Evolutionary conservation across 176 grass and related monocot species (phyloP).

Genomic region (Guadua angustifolia): DNA sequence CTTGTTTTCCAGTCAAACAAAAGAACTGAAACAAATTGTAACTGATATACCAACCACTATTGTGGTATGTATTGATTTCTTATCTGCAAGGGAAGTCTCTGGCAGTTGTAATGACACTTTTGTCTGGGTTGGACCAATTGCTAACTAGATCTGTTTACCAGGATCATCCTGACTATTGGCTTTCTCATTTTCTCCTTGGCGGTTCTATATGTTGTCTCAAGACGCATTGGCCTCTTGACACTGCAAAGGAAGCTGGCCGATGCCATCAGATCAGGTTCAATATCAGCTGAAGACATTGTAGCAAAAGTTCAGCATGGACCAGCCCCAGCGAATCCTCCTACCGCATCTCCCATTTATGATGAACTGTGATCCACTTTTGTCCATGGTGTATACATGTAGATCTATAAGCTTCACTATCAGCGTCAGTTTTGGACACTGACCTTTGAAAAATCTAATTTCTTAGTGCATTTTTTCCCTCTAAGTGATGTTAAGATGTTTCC

Average conservation of each 20-base stretch:
- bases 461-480: background rate
- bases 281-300: slow-evolving; percentile 54
- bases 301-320: slow-evolving; percentile 41
- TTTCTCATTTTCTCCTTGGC: slow-evolving; percentile 75
- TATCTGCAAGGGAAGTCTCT: background rate
- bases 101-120: background rate
- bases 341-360: slow-evolving; percentile 52
- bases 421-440: background rate
- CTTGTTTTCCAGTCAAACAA: background rate
- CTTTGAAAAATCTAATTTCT: background rate
- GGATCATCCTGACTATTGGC: slow-evolving; percentile 70
- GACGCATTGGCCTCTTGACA: slow-evolving; percentile 64
- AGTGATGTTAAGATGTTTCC: slow-evolving; percentile 8
- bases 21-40: slow-evolving; percentile 6
- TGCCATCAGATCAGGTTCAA: slow-evolving; percentile 78
- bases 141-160: slow-evolving; percentile 49
- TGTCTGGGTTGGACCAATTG: background rate
- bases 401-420: background rate
- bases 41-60: background rate
- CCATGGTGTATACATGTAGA: slow-evolving; percentile 16
- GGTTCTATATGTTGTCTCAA: slow-evolving; percentile 67
- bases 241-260: slow-evolving; percentile 78
- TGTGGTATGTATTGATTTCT: background rate
- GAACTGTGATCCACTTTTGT: slow-evolving; percentile 57
- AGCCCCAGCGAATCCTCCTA: slow-evolving; percentile 24